These are phyloP conservation scores for Eimeria sp. DNA, from an alignment of 169 alveolate species.

Conservation along the genomic window DNA sequence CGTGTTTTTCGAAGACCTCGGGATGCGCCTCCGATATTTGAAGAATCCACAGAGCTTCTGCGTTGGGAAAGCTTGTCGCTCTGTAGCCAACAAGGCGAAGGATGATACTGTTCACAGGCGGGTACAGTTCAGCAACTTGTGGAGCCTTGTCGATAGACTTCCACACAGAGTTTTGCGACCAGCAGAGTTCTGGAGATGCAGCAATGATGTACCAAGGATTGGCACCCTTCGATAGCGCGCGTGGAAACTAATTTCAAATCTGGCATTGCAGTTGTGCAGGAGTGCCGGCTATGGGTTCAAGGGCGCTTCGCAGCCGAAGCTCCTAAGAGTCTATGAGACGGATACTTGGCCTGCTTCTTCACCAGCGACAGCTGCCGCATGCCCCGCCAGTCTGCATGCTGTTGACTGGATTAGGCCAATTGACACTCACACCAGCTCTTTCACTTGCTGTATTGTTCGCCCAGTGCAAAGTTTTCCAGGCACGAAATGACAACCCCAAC, in stretches of 20 bases:
- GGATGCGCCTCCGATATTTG: neutral
- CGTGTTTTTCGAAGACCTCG: too few relatives aligned
- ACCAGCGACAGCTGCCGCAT: too few relatives aligned
- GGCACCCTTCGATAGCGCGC: neutral
- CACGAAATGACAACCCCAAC: neutral
- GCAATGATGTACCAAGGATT: neutral
- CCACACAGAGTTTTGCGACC: neutral
- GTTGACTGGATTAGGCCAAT: too few relatives aligned
- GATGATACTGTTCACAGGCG: neutral
- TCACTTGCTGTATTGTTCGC: too few relatives aligned
- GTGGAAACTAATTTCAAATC: neutral
- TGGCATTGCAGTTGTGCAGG: neutral
- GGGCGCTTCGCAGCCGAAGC: neutral
- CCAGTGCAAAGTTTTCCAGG: neutral
- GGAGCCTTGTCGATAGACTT: neutral
- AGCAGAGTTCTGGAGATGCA: neutral
- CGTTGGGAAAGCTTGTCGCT: neutral
- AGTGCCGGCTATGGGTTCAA: neutral
- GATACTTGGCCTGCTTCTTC: too few relatives aligned
- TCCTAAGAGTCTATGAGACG: too few relatives aligned
- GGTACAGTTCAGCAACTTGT: neutral
- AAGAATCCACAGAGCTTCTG: neutral
- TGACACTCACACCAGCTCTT: too few relatives aligned
- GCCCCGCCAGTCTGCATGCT: too few relatives aligned
- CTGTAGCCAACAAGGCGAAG: neutral